Base-by-base conservation (phyloP, 306 rosid species). In the barrel medic (Medicago truncatula) region DNA sequence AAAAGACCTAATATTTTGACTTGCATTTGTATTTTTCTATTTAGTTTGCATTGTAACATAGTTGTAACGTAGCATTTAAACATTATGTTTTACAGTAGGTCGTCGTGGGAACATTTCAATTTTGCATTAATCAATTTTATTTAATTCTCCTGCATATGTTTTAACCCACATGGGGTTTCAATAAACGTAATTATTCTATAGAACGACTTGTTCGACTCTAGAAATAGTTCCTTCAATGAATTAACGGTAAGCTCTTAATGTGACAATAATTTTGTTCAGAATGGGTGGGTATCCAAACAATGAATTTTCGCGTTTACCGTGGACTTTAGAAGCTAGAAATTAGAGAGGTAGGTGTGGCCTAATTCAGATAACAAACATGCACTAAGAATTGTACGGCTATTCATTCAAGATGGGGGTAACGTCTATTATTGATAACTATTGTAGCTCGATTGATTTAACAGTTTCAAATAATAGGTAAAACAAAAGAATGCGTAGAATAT, bases 21-120 rank as follows among this genome's bases (percentile, higher is more conserved):
- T 20, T 20, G 49, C 21, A 39, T 54, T 56, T 70, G 49, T 75
- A 70, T 21, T 70, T 74, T 63, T 38, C 43, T 34, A 63, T 16
- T 39, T 74, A 73, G 31, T 41, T 43, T 54, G 54, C 65, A 23
- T 1, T 71, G 78, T 76, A 71, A 36, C 65, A 28, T 81, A 44
- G 34, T 21, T 54, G 60, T 54, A 43, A 43, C 47, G 13, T 46
- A 13, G 20, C 59, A 56, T 81, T 52, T 44, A 38, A 41, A 12
- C 59, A 2, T 28, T 13, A 46, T 16, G 15, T 57, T 76, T 43
- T 41, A 41, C 36, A 13, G 36, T 14, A 53, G 53, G 43, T 54
- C 36, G 57, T 44, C 36, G 57, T 44, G 13, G 3, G 15, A 49
- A 64, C 63, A 20, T 76, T 70, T 63, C 63, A 71, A 76, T 70